Evolutionary conservation across 164 flowering plant genomes (phyloP).

Genomic region (Annona cherimola): DNA sequence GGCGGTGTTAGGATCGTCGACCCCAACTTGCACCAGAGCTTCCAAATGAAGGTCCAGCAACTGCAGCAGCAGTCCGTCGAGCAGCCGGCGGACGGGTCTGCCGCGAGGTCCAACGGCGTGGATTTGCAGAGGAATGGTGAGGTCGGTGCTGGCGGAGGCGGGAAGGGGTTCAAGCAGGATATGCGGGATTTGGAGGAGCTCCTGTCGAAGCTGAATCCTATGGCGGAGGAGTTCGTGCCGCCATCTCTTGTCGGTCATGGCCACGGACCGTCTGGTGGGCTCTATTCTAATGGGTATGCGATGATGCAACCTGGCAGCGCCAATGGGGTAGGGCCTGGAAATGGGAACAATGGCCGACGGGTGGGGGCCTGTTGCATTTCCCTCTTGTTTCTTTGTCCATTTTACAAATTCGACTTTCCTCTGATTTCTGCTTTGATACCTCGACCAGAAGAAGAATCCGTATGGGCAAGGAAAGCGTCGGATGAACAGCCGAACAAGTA

Average conservation of each 20-base stretch:
- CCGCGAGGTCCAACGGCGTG: conserved; percentile 11
- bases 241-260: conserved; percentile 36
- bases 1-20: conserved; percentile 7
- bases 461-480: conserved; percentile 58
- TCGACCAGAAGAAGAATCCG: conserved; percentile 47
- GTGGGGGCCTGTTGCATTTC: conserved; percentile 22
- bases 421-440: background rate
- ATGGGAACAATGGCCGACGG: conserved; percentile 39
- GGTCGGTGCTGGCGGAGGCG: too few relatives aligned
- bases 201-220: conserved; percentile 83
- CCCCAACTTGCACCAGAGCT: conserved; percentile 7
- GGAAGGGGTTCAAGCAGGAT: conserved; percentile 44
- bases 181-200: conserved; percentile 81
- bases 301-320: conserved; percentile 12
- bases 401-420: background rate
- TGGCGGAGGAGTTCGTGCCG: conserved; percentile 91
- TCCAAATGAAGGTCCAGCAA: conserved; percentile 18
- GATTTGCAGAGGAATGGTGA: conserved; percentile 28
- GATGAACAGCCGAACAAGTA: conserved; percentile 64
- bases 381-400: background rate
- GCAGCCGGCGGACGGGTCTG: conserved; percentile 6
- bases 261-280: conserved; percentile 21
- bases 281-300: conserved; percentile 23
- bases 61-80: conserved; percentile 14
- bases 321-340: conserved; percentile 9